phyloP scores from a whole-genome alignment of 2,329 filamentous ascomycete genomes.

The Colletotrichum sublineola region DNA sequence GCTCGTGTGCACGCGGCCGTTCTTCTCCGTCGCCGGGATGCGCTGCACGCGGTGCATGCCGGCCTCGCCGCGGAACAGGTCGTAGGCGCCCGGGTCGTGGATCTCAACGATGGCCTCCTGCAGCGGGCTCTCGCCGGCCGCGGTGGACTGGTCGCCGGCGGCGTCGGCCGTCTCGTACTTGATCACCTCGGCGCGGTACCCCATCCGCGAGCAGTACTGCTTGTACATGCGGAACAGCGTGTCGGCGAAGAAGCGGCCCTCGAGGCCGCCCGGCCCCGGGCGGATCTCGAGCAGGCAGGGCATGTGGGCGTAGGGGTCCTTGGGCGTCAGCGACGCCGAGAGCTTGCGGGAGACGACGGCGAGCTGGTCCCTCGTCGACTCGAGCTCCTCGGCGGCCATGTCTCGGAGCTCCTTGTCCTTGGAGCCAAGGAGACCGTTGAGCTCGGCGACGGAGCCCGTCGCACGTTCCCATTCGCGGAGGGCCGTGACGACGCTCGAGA shows the following conservation, averaged over 20 bases:
- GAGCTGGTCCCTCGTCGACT: conserved; percentile 73
- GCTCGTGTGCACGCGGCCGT: conserved; percentile 92
- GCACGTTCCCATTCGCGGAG: conserved; percentile 71
- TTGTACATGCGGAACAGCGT: conserved; percentile 93
- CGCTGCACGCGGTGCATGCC: conserved; percentile 97
- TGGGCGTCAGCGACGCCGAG: conserved; percentile 83
- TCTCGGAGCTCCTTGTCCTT: conserved; percentile 78
- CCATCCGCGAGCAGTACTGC: conserved; percentile 77
- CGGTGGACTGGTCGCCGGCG: conserved; percentile 63
- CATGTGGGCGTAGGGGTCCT: conserved; percentile 89
- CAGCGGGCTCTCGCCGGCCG: conserved; percentile 76
- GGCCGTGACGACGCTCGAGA: conserved; percentile 69
- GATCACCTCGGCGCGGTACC: conserved; percentile 75
- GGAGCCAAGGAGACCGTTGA: conserved; percentile 63
- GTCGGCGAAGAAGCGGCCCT: conserved; percentile 91
- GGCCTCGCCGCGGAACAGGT: conserved; percentile 84
- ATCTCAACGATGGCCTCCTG: conserved; percentile 92
- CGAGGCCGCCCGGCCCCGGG: conserved; percentile 90
- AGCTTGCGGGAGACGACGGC: conserved; percentile 74
- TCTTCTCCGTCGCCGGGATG: conserved; percentile 90
- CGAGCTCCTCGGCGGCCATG: conserved; percentile 85
- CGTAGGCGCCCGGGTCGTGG: conserved; percentile 82
- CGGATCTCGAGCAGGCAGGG: conserved; percentile 93
- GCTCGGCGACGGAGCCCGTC: conserved; percentile 66
- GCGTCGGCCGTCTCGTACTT: conserved; percentile 85